Evolutionary conservation across 495 filamentous ascomycete genomes (phyloP).

Genomic region (Penicillium paradoxum): DNA sequence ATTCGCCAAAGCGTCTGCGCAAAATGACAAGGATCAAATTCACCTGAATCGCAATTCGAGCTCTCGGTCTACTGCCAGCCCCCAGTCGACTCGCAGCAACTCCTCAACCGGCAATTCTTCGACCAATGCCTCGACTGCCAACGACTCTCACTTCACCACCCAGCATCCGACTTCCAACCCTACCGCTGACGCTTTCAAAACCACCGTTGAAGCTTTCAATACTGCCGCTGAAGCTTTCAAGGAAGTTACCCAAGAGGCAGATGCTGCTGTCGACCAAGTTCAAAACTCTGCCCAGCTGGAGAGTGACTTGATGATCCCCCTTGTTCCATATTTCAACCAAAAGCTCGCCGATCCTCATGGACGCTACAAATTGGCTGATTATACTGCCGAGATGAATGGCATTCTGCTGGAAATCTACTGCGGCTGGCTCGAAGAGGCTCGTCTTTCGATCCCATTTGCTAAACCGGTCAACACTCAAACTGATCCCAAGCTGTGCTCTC

Average conservation of each 20-base stretch:
- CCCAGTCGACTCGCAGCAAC: background rate
- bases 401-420: conserved; percentile 28
- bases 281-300: background rate
- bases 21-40: background rate
- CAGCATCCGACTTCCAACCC: background rate
- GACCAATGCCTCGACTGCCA: background rate
- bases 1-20: background rate
- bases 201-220: background rate
- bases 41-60: background rate
- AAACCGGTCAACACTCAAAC: background rate
- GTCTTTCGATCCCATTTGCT: conserved; percentile 11
- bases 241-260: background rate
- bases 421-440: conserved; percentile 22
- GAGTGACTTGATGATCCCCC: conserved; percentile 9
- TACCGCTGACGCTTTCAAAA: background rate
- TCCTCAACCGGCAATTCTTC: background rate
- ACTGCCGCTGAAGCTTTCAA: background rate
- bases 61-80: background rate
- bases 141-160: background rate
- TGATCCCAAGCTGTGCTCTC: conserved; percentile 17
- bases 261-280: background rate
- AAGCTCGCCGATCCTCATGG: conserved; percentile 21
- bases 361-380: conserved; percentile 24
- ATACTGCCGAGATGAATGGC: conserved; percentile 24
- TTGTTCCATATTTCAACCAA: conserved; percentile 23